phyloP scores from a whole-genome alignment of 352 stramenopile genomes.

The Phytopythium chamaehyphon region DNA sequence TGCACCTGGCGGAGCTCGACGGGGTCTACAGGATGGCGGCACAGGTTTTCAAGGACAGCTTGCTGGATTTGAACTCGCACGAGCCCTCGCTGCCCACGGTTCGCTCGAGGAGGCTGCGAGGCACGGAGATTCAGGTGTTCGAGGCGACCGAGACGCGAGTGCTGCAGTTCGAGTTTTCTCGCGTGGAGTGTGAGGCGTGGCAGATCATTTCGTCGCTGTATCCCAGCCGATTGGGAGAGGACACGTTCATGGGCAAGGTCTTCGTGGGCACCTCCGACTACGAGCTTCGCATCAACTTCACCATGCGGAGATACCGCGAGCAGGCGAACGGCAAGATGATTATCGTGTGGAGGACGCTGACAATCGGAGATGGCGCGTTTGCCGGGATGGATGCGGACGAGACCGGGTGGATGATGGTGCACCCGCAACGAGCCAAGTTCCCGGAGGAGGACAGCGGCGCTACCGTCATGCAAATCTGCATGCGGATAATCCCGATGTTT shows the following conservation, averaged over 20 bases:
- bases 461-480: conserved; percentile 25
- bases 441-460: not conserved
- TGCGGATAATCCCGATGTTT: conserved; percentile 24
- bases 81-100: conserved; percentile 1
- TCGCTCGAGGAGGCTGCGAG: not conserved
- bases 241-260: conserved; percentile 47
- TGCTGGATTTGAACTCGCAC: not conserved
- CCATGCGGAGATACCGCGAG: conserved; percentile 37
- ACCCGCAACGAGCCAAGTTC: not conserved
- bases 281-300: conserved; percentile 4
- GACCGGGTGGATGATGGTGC: conserved; percentile 14
- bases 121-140: conserved; percentile 1
- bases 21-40: not conserved
- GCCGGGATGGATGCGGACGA: conserved; percentile 18
- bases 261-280: not conserved
- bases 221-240: conserved; percentile 16
- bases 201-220: conserved; percentile 6
- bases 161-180: not conserved
- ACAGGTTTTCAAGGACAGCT: not conserved
- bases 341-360: conserved; percentile 49
- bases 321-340: conserved; percentile 36
- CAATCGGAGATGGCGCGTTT: conserved; percentile 10
- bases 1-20: conserved; percentile 3
- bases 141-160: conserved; percentile 2
- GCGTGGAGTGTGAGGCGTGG: conserved; percentile 1